Percentiles rank a stretch among this genome's conserved stretches.
Evolutionary conservation across 2,329 filamentous ascomycete genomes (phyloP).

Genomic region (Cladosporium colombiae): DNA sequence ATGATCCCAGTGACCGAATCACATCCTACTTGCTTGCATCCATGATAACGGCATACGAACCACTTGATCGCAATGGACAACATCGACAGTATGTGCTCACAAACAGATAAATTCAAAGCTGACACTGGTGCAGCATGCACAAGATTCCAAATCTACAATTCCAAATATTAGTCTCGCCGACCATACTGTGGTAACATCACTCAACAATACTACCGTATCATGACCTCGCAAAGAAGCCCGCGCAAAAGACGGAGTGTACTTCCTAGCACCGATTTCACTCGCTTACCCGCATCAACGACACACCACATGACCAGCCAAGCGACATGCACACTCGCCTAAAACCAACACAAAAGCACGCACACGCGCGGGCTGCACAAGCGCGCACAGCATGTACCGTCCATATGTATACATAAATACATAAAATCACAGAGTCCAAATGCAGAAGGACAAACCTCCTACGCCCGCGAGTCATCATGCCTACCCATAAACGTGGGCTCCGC

Average conservation of each 20-base stretch:
- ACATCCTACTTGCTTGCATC: not conserved
- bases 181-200: not conserved
- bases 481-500: slow-evolving; percentile 5
- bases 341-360: slow-evolving; percentile 1
- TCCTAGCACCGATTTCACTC: not conserved
- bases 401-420: not conserved
- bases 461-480: slow-evolving; percentile 6
- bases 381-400: not conserved
- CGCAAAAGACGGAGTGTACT: not conserved
- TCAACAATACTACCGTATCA: not conserved
- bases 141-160: not conserved
- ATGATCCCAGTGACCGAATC: not conserved
- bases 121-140: not conserved
- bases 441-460: not conserved
- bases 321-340: slow-evolving; percentile 8
- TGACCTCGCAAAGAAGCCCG: not conserved
- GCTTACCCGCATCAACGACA: slow-evolving; percentile 7
- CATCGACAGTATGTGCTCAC: not conserved
- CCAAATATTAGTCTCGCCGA: not conserved
- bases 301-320: slow-evolving; percentile 10
- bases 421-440: not conserved
- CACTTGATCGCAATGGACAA: not conserved
- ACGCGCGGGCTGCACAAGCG: not conserved
- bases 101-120: not conserved
- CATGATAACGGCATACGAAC: not conserved